Evolutionary conservation across 768 basidiomycete genomes (phyloP).

Genomic region (Dentipellis sp.): DNA sequence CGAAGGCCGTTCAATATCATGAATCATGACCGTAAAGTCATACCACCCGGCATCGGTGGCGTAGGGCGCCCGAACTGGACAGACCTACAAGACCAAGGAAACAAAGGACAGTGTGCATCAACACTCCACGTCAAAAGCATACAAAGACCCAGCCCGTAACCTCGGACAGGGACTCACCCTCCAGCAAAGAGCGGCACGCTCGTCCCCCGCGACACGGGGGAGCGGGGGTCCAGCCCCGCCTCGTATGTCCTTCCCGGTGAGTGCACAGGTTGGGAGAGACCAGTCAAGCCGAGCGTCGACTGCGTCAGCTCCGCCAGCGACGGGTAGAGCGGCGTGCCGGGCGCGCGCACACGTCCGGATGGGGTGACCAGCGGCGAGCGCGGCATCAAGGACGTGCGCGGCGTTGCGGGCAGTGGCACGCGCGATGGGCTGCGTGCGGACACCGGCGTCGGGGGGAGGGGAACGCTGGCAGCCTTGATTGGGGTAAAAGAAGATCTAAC

Average conservation of each 20-base stretch:
- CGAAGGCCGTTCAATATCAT: no score
- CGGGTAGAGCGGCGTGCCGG: background rate
- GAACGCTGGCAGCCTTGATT: background rate
- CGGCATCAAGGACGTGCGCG: no score
- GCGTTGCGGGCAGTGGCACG: background rate
- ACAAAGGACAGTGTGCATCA: no score
- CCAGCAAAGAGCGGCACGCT: constrained; percentile 1
- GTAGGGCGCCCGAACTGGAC: background rate
- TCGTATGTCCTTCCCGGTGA: constrained; percentile 1
- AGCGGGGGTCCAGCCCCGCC: constrained; percentile 6
- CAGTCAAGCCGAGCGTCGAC: constrained; percentile 2
- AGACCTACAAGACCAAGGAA: background rate
- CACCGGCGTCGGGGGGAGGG: background rate
- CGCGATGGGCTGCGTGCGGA: background rate
- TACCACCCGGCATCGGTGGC: background rate
- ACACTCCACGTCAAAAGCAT: no score
- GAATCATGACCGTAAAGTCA: background rate
- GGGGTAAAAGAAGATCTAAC: background rate
- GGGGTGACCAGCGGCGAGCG: background rate
- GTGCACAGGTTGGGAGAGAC: constrained; percentile 7
- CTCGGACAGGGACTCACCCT: background rate
- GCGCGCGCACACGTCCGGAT: background rate
- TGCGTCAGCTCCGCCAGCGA: background rate
- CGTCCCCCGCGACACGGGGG: constrained; percentile 3
- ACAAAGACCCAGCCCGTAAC: no score